Percentiles rank a stretch among this genome's conserved stretches.
Evolutionary conservation across 192 early-diverging fungal species (phyloP).

Genomic region (Backusella morwellensis): DNA sequence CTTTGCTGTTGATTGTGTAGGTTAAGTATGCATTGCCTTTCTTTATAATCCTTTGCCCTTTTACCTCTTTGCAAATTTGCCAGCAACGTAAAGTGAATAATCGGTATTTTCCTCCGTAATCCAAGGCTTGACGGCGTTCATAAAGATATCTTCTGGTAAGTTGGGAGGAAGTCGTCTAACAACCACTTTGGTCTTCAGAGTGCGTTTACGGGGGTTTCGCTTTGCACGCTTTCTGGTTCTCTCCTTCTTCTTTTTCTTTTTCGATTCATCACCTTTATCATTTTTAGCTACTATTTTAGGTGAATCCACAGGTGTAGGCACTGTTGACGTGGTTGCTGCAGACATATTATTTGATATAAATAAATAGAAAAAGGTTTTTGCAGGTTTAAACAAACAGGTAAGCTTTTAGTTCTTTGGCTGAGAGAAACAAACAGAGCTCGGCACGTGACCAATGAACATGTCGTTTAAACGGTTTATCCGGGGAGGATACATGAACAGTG

Average conservation of each 20-base stretch:
- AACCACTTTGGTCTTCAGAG: slow-evolving; percentile 65
- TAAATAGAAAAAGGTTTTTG: background rate
- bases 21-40: background rate
- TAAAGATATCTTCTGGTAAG: slow-evolving; percentile 69
- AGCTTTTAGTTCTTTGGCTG: background rate
- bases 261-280: background rate
- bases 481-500: no score
- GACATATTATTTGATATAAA: background rate
- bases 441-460: background rate
- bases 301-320: background rate
- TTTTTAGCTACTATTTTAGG: background rate
- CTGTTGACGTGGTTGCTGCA: background rate
- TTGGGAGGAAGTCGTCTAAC: slow-evolving; percentile 75
- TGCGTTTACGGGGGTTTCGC: slow-evolving; percentile 24
- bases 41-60: background rate
- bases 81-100: slow-evolving; percentile 56
- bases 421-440: background rate
- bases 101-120: slow-evolving; percentile 44
- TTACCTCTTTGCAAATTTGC: slow-evolving; percentile 77
- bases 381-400: background rate
- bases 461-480: background rate
- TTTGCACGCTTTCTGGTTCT: slow-evolving; percentile 27
- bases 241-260: slow-evolving; percentile 20
- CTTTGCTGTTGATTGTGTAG: slow-evolving; percentile 48
- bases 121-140: slow-evolving; percentile 59